phyloP scores from a whole-genome alignment of 805 yeast genomes.

The Nakazawaea siamensis region DNA sequence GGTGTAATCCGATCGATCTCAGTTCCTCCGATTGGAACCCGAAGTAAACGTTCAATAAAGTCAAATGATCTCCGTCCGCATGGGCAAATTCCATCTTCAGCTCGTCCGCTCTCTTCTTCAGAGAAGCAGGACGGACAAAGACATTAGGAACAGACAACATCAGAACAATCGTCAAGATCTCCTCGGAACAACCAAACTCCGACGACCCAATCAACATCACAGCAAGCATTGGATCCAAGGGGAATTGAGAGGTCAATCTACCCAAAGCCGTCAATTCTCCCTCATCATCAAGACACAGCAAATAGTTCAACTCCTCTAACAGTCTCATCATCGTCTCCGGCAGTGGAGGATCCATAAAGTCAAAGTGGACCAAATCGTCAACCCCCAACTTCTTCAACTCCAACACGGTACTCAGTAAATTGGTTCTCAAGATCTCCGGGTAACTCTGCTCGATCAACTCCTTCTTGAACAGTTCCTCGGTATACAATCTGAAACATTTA shows the following conservation, averaged over 20 bases:
- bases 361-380: constrained; percentile 95
- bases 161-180: constrained; percentile 81
- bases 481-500: constrained; percentile 91
- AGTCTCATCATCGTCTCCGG: constrained; percentile 99
- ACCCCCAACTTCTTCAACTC: constrained; percentile 91
- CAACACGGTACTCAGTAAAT: constrained; percentile 83
- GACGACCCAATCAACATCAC: constrained; percentile 87
- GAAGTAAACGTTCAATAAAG: constrained; percentile 80
- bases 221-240: constrained; percentile 92
- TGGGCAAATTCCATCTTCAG: constrained; percentile 83
- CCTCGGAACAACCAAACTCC: constrained; percentile 80
- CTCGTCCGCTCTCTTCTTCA: constrained; percentile 86
- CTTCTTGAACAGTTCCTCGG: constrained; percentile 92
- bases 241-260: constrained; percentile 84
- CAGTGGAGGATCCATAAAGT: constrained; percentile 99
- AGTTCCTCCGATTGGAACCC: constrained; percentile 77
- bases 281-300: constrained; percentile 84
- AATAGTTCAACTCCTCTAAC: constrained; percentile 84
- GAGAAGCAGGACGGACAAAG: constrained; percentile 88
- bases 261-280: constrained; percentile 89
- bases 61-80: constrained; percentile 91
- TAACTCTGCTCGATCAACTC: constrained; percentile 92
- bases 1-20: constrained; percentile 49
- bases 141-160: constrained; percentile 88
- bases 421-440: constrained; percentile 90